Conservation (phyloP, 2,329 filamentous ascomycete species). For the Ophiosphaerella herpotricha region DNA sequence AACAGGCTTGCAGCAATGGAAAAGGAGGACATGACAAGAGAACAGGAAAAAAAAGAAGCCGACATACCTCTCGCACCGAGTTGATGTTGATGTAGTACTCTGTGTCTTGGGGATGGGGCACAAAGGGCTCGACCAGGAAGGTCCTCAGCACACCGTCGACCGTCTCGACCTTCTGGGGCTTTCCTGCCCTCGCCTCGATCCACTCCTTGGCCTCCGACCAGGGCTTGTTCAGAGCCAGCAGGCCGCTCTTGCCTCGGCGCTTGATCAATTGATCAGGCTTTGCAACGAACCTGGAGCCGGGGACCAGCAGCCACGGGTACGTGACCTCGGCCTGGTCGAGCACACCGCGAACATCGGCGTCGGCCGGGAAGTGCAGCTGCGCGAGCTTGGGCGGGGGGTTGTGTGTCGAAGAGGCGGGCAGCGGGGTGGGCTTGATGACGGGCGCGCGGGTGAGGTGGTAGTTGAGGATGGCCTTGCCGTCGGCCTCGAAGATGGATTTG, state of each 20-base stretch:
- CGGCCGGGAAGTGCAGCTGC: slow-evolving; percentile 89
- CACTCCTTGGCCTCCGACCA: slow-evolving; percentile 94
- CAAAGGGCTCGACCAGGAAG: slow-evolving; percentile 98
- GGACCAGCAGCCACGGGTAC: slow-evolving; percentile 90
- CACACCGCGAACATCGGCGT: slow-evolving; percentile 78
- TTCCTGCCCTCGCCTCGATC: slow-evolving; percentile 90
- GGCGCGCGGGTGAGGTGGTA: slow-evolving; percentile 98
- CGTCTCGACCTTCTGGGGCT: slow-evolving; percentile 91
- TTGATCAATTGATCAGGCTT: slow-evolving; percentile 99
- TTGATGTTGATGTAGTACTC: slow-evolving; percentile 99
- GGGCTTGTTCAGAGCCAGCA: slow-evolving; percentile 94
- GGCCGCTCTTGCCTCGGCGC: slow-evolving; percentile 97
- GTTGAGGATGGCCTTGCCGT: slow-evolving; percentile 99
- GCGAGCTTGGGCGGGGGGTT: slow-evolving; percentile 91
- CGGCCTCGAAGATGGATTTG: slow-evolving; percentile 97
- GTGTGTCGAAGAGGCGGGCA: slow-evolving; percentile 81
- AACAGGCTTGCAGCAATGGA: not conserved
- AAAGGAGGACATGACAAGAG: not conserved
- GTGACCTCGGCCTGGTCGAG: slow-evolving; percentile 95
- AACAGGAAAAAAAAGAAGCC: slow-evolving; percentile 13
- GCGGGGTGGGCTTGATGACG: slow-evolving; percentile 96
- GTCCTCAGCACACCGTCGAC: slow-evolving; percentile 86
- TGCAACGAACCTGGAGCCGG: slow-evolving; percentile 90
- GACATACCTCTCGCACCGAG: slow-evolving; percentile 96
- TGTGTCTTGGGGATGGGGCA: slow-evolving; percentile 90